Percentiles rank a stretch among this genome's conserved stretches.
Evolutionary conservation across 2,329 filamentous ascomycete genomes (phyloP).

Genomic region (Exophiala dermatitidis): DNA sequence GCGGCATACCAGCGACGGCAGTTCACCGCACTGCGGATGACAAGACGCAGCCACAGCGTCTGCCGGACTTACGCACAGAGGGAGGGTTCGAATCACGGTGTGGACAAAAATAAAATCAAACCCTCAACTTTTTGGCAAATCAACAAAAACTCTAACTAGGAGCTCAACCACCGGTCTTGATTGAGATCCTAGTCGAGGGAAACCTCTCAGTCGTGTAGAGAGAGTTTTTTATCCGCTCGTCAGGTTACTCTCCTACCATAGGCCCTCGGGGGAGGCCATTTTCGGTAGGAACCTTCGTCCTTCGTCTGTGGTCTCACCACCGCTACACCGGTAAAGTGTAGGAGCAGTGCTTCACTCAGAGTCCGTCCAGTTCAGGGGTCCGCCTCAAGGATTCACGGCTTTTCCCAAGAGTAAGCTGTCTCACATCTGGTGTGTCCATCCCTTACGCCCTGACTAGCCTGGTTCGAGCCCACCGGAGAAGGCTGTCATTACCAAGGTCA

Average conservation of each 20-base stretch:
- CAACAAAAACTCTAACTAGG: background rate
- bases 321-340: background rate
- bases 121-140: background rate
- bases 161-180: background rate
- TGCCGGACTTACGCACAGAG: background rate
- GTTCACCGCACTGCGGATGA: too few relatives aligned
- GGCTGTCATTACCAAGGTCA: background rate
- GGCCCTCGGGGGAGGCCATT: background rate
- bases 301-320: background rate
- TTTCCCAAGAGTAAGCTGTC: background rate
- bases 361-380: conserved; percentile 1
- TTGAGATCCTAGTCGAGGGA: background rate
- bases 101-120: background rate
- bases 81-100: background rate
- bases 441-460: conserved; percentile 3
- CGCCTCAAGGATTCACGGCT: background rate
- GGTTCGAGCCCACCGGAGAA: background rate
- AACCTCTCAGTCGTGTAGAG: background rate
- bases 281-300: background rate
- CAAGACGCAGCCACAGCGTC: too few relatives aligned
- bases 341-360: background rate
- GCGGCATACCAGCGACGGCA: too few relatives aligned
- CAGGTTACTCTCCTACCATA: background rate
- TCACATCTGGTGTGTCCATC: background rate
- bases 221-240: background rate